phyloP scores from a whole-genome alignment of 2,329 filamentous ascomycete species.

The Claviceps maximensis region DNA sequence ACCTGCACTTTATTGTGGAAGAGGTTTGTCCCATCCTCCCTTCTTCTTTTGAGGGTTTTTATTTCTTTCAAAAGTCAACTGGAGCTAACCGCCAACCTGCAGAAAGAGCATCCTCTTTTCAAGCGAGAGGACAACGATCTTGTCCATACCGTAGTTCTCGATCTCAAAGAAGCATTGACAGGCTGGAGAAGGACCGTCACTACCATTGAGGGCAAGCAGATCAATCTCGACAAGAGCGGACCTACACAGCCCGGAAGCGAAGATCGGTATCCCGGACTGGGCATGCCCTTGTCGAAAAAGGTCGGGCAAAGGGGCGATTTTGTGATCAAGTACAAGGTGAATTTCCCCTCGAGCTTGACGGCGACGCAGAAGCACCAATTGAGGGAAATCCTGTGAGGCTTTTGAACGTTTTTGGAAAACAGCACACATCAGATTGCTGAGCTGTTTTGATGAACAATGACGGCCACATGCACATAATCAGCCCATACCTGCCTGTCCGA shows the following conservation, averaged over 20 bases:
- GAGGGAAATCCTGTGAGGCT: constrained; percentile 56
- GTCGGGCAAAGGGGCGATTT: constrained; percentile 76
- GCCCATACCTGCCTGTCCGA: too few species aligned
- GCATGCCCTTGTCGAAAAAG: constrained; percentile 92
- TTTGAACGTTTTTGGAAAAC: not conserved
- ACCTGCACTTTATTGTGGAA: constrained; percentile 86
- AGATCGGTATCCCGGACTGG: constrained; percentile 71
- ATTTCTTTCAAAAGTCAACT: not conserved
- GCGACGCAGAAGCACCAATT: constrained; percentile 66
- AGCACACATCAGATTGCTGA: not conserved
- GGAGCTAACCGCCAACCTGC: constrained; percentile 9
- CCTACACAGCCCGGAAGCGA: constrained; percentile 76
- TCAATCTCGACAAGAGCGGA: constrained; percentile 65
- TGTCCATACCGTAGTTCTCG: constrained; percentile 62
- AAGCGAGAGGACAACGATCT: constrained; percentile 82
- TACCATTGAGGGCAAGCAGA: constrained; percentile 83
- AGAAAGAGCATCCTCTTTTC: constrained; percentile 82
- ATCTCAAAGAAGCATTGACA: constrained; percentile 85
- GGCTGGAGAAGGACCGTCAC: constrained; percentile 86
- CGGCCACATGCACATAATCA: not conserved
- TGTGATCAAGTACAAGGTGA: constrained; percentile 80
- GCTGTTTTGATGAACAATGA: constrained; percentile 1
- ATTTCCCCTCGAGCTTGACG: constrained; percentile 73
- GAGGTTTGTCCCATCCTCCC: constrained; percentile 51
- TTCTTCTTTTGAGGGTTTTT: too few species aligned